Conservation (phyloP, 495 filamentous ascomycete genomes). For the Penicillium chermesinum region DNA sequence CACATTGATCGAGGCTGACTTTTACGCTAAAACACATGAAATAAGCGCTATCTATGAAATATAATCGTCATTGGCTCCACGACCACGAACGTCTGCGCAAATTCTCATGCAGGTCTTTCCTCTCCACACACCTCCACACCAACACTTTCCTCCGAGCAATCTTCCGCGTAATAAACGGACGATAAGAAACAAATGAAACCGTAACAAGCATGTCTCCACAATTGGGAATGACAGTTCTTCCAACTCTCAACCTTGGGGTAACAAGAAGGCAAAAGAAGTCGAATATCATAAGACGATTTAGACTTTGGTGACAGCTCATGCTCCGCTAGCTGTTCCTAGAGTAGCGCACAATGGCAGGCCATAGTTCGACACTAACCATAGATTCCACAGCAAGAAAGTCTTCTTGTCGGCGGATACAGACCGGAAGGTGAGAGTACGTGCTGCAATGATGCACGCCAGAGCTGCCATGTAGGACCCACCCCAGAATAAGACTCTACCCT, state of each 20-base stretch:
- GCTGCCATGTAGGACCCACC: background rate
- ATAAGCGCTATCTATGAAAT: background rate
- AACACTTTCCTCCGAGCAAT: background rate
- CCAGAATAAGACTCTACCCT: slow-evolving; percentile 3
- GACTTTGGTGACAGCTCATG: background rate
- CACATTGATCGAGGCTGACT: too few relatives aligned
- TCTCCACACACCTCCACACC: too few relatives aligned
- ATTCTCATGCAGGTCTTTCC: too few relatives aligned
- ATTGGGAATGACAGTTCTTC: too few relatives aligned
- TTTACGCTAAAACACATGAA: background rate
- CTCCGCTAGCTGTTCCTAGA: background rate
- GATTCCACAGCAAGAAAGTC: slow-evolving; percentile 5
- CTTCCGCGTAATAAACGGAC: background rate
- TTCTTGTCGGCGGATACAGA: slow-evolving; percentile 1
- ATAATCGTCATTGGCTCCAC: background rate
- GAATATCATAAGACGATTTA: background rate
- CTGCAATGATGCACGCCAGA: slow-evolving; percentile 4
- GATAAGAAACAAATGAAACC: background rate
- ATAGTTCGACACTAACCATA: slow-evolving; percentile 7
- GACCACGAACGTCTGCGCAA: background rate
- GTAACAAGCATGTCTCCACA: background rate
- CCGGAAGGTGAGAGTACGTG: slow-evolving; percentile 2
- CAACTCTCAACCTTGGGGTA: background rate
- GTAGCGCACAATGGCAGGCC: background rate
- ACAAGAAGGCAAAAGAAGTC: background rate